Conservation (phyloP, 345 rosid genomes). For the Tarenaya hassleriana region DNA sequence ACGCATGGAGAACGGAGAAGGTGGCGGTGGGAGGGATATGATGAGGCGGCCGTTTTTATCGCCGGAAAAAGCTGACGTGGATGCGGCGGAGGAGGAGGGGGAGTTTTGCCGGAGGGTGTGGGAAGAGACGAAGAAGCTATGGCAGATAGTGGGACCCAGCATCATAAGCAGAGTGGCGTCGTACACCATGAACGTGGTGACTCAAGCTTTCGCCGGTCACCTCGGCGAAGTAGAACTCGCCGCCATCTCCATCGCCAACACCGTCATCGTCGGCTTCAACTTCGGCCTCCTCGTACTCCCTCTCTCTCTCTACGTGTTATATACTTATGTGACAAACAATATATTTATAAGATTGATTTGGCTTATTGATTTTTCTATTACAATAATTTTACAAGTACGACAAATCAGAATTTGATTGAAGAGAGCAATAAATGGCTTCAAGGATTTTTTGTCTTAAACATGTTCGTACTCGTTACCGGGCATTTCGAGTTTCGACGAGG, state of each 20-base stretch:
- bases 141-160: constrained; percentile 60
- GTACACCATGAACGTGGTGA: constrained; percentile 45
- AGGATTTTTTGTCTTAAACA: no score
- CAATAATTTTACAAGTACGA: no score
- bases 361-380: not conserved
- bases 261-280: constrained; percentile 61
- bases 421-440: no score
- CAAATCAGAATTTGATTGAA: no score
- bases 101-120: constrained; percentile 47
- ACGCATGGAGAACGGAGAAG: no score
- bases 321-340: no score
- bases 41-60: no score
- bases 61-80: no score
- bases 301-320: not conserved
- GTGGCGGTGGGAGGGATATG: no score
- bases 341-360: not conserved
- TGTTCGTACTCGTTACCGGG: no score
- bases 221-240: constrained; percentile 60
- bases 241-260: constrained; percentile 52
- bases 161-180: constrained; percentile 46
- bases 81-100: not conserved
- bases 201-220: constrained; percentile 63
- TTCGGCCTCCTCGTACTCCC: constrained; percentile 51
- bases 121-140: constrained; percentile 50
- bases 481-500: no score